phyloP scores from a whole-genome alignment of 495 filamentous ascomycete species.

The Penicillium taxi region DNA sequence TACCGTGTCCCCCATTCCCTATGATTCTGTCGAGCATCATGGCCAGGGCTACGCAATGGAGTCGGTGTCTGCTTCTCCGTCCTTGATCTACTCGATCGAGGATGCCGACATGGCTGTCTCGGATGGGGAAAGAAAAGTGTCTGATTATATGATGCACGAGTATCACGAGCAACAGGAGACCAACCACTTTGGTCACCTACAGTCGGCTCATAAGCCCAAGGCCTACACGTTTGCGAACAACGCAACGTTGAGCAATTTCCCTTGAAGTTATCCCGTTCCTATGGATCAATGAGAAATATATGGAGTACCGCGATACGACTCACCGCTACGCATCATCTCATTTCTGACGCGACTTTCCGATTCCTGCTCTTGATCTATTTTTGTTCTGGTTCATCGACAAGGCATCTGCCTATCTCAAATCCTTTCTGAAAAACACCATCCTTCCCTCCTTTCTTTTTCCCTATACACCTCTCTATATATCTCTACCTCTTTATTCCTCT shows the following conservation, averaged over 20 bases:
- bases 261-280: slow-evolving; percentile 6
- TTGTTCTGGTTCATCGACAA: slow-evolving; percentile 4
- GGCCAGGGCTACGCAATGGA: slow-evolving; percentile 20
- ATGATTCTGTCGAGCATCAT: slow-evolving; percentile 24
- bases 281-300: slow-evolving; percentile 27
- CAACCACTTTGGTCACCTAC: slow-evolving; percentile 31
- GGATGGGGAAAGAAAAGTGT: slow-evolving; percentile 24
- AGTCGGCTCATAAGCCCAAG: slow-evolving; percentile 33
- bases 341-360: slow-evolving; percentile 6
- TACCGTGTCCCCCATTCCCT: slow-evolving; percentile 31
- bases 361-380: slow-evolving; percentile 3
- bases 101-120: slow-evolving; percentile 27
- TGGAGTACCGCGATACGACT: slow-evolving; percentile 20
- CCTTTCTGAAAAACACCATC: slow-evolving; percentile 12
- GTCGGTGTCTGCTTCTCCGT: slow-evolving; percentile 26
- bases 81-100: slow-evolving; percentile 31
- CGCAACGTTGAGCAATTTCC: slow-evolving; percentile 34
- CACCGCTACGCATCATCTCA: slow-evolving; percentile 16
- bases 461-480: neutral
- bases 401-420: slow-evolving; percentile 7
- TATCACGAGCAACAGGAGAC: slow-evolving; percentile 38
- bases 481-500: slow-evolving; percentile 12
- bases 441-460: slow-evolving; percentile 4
- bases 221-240: slow-evolving; percentile 39
- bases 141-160: slow-evolving; percentile 39